Evolutionary conservation across 2,329 filamentous ascomycete genomes (phyloP), one percentile per base, ranked within the genome.

Genomic region (Nannizziopsis arthrosporioides): DNA sequence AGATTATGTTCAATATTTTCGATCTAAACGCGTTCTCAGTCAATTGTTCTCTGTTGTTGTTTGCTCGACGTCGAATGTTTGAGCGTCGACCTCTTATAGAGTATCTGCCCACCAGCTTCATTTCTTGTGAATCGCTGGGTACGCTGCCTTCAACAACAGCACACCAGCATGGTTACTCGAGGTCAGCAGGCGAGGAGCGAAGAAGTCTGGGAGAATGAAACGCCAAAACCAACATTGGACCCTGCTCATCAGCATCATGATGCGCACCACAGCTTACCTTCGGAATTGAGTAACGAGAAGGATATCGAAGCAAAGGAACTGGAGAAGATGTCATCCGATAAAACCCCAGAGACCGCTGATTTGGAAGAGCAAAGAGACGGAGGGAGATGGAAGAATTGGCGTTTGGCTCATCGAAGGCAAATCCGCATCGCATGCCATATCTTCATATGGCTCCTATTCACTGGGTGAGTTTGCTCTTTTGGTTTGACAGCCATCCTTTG

Each of bases 391-490:
- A 39, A 45, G 19, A 30, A 22, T 36, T 45, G 35, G 42, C 12
- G 34, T 39, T 44, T 27, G 22, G 22, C 39, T 18, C 44, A 53
- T 39, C 45, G 42, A 15, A 31, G 14, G 17, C 44, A 58, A 39
- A 66, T 59, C 51, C 56, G 54, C 60, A 64, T 54, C 60, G 54
- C 72, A 39, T 60, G 69, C 40, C 75, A 78, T 61, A 52, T 72
- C 31, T 58, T 63, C 40, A 64, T 73, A 46, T 75, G 65, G 66
- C 52, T 70, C 15, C 51, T 76, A 47, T 75, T 76, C 57, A 77
- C 74, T 44, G 73, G 73, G 73, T 76, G 64, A 63, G 69, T 66
- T 54, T 49, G 32, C 45, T 52, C 3, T 15, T n/a, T 14, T 15
- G 14, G 35, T 17, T 37, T 17, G 35, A 37, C 17, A 8, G 5